These are phyloP conservation scores for Haplosporangium sp. DNA, from an alignment of 371 early-diverging fungal species.

Conservation along the genomic window DNA sequence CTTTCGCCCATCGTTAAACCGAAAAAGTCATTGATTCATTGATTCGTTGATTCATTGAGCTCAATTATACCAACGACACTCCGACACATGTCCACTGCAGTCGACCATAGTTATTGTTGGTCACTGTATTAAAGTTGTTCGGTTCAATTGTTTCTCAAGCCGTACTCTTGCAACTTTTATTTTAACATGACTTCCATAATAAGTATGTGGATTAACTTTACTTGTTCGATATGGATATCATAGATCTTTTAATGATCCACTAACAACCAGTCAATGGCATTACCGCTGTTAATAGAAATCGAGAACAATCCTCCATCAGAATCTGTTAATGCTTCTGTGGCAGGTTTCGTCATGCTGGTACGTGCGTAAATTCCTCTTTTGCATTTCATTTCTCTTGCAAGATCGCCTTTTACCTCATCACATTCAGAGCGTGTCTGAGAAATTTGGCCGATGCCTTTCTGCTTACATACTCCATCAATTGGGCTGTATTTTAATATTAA, in stretches of 20 bases:
- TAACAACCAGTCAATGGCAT: background rate
- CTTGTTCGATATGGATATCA: background rate
- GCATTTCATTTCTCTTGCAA: too few relatives aligned
- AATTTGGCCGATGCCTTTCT: background rate
- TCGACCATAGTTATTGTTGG: background rate
- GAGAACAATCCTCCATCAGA: slow-evolving; percentile 49
- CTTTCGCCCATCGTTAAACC: too few relatives aligned
- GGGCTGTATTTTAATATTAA: background rate
- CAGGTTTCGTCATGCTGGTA: slow-evolving; percentile 49
- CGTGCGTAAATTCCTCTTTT: slow-evolving; percentile 22
- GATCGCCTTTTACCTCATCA: too few relatives aligned
- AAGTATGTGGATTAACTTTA: background rate
- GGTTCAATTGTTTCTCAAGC: background rate
- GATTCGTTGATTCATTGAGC: background rate
- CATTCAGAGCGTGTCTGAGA: too few relatives aligned
- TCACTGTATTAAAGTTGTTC: slow-evolving; percentile 1
- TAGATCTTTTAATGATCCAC: background rate
- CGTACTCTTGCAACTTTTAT: background rate
- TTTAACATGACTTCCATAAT: background rate
- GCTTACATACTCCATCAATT: background rate
- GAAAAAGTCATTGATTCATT: too few relatives aligned
- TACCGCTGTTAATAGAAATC: slow-evolving; percentile 22
- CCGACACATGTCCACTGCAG: background rate
- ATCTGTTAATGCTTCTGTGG: slow-evolving; percentile 36
- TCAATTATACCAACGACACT: background rate